These are phyloP conservation scores for Raphanus raphanistrum DNA, from an alignment of 345 rosid species.

Conservation along the genomic window DNA sequence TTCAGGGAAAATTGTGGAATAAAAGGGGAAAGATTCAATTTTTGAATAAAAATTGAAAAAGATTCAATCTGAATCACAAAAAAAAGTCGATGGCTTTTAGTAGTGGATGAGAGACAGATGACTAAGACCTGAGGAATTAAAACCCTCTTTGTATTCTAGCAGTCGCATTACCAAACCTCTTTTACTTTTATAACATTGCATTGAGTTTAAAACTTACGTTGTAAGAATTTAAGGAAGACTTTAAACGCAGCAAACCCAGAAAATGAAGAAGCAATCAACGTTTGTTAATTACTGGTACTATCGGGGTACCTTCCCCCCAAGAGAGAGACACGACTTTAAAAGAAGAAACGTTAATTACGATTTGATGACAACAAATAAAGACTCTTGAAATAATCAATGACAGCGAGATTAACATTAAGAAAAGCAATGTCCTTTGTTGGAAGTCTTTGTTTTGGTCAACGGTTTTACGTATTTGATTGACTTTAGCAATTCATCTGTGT, in stretches of 20 bases:
- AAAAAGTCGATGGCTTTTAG: constrained; percentile 20
- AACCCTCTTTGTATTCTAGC: constrained; percentile 25
- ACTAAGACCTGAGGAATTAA: background rate
- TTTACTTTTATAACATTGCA: constrained; percentile 11
- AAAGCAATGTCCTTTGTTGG: background rate
- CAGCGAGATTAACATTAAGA: background rate
- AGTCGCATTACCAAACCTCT: background rate
- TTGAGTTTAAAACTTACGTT: constrained; percentile 21
- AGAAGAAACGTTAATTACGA: background rate
- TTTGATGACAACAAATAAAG: background rate
- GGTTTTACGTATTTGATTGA: background rate
- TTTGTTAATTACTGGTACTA: background rate
- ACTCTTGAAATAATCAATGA: background rate
- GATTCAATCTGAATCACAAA: constrained; percentile 34
- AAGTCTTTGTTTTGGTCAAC: background rate
- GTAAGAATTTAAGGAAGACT: constrained; percentile 19
- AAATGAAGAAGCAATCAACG: constrained; percentile 10
- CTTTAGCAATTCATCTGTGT: background rate
- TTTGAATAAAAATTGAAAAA: background rate
- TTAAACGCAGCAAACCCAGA: constrained; percentile 17
- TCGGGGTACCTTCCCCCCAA: background rate
- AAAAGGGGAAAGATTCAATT: constrained; percentile 7
- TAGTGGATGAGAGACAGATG: background rate
- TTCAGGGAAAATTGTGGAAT: background rate
- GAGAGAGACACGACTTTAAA: background rate